Evolutionary conservation across 2,329 filamentous ascomycete genomes (phyloP).

Genomic region (Rutstroemia sp.): DNA sequence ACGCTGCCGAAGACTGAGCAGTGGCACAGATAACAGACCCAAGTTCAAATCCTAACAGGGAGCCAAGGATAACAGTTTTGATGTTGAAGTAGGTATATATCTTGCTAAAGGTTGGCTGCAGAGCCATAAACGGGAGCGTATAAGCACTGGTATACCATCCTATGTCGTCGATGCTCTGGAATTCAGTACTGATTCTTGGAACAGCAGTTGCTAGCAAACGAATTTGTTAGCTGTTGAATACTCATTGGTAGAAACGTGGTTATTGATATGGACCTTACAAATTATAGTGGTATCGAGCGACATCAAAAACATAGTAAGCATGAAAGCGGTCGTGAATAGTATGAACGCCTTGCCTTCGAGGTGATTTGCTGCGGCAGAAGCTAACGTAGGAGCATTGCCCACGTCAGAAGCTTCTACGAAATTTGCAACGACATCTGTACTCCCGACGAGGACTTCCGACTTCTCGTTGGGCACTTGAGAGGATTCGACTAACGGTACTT

Average conservation of each 20-base stretch:
- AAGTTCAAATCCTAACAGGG: conserved; percentile 16
- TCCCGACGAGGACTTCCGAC: too few relatives aligned
- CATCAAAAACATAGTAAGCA: background rate
- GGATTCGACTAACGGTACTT: too few relatives aligned
- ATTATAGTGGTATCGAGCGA: background rate
- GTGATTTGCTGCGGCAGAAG: too few relatives aligned
- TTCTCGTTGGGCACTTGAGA: too few relatives aligned
- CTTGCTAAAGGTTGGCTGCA: conserved; percentile 18
- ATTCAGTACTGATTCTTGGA: conserved; percentile 31
- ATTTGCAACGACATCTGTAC: too few relatives aligned
- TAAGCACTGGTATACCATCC: conserved; percentile 32
- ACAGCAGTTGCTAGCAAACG: conserved; percentile 25
- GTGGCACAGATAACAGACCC: conserved; percentile 17
- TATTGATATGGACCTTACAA: background rate
- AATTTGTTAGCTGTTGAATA: background rate
- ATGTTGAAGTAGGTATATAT: conserved; percentile 18
- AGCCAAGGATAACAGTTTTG: background rate
- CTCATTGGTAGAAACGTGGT: background rate
- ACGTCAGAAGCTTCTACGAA: too few relatives aligned
- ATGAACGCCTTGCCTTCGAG: conserved; percentile 25
- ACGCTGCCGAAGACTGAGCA: conserved; percentile 17
- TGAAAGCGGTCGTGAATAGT: background rate
- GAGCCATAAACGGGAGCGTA: conserved; percentile 28
- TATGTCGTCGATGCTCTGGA: conserved; percentile 30
- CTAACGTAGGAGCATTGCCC: too few relatives aligned